Evolutionary conservation across 768 basidiomycete genomes (phyloP).

Genomic region (Mycena floridula): DNA sequence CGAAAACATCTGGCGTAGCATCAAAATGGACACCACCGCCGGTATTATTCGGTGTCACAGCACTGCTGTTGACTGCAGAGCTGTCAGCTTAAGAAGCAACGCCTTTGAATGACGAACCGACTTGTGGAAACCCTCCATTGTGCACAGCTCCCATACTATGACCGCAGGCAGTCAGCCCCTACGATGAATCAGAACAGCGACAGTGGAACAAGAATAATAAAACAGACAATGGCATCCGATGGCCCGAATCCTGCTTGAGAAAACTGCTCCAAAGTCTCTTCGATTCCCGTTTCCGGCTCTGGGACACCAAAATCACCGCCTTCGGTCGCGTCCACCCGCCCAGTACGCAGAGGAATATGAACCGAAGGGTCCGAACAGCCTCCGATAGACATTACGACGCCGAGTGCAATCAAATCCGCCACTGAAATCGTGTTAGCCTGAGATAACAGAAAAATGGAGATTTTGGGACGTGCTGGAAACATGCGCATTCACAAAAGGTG

Average conservation of each 20-base stretch:
- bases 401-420: conserved; percentile 16
- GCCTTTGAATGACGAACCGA: conserved; percentile 1
- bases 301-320: conserved; percentile 15
- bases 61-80: conserved; percentile 9
- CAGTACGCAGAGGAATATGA: conserved; percentile 12
- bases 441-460: not conserved
- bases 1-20: conserved; percentile 11
- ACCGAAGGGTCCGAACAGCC: conserved; percentile 11
- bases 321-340: conserved; percentile 16
- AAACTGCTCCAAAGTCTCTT: conserved; percentile 10
- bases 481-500: conserved; percentile 8
- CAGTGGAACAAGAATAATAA: not conserved
- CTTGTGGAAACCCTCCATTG: conserved; percentile 11
- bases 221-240: conserved; percentile 12
- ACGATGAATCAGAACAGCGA: conserved; percentile 1
- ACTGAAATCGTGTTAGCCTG: conserved; percentile 2
- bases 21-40: conserved; percentile 14
- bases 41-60: conserved; percentile 10
- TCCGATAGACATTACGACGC: conserved; percentile 10
- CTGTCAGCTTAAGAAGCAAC: not conserved
- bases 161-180: conserved; percentile 11
- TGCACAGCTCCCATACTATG: conserved; percentile 12
- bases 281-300: conserved; percentile 13
- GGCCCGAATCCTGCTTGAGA: conserved; percentile 8
- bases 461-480: conserved; percentile 3